Percentiles rank a stretch among this genome's conserved stretches.
Evolutionary conservation across 2,329 filamentous ascomycete genomes (phyloP).

Genomic region (Pseudocercospora ulei): DNA sequence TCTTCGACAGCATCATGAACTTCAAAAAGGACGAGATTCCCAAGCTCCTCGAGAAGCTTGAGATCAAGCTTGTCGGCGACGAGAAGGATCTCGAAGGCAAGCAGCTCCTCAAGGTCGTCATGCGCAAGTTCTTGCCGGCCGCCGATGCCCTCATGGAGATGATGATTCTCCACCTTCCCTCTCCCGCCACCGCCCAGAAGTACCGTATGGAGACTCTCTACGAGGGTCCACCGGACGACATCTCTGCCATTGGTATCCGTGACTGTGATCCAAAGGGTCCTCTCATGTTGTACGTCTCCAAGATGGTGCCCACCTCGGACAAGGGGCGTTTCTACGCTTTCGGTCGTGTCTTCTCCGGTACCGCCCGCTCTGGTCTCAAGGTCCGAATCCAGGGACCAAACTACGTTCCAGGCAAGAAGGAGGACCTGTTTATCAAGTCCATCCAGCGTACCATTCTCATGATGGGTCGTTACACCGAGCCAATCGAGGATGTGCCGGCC

Average conservation of each 20-base stretch:
- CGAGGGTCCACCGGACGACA: slow-evolving; percentile 91
- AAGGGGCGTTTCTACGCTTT: slow-evolving; percentile 99
- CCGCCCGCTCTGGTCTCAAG: slow-evolving; percentile 93
- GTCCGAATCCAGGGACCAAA: slow-evolving; percentile 99
- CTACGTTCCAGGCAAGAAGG: slow-evolving; percentile 97
- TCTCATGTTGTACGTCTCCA: slow-evolving; percentile 99
- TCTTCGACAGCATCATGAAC: slow-evolving; percentile 94
- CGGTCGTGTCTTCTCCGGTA: slow-evolving; percentile 99
- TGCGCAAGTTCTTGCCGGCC: slow-evolving; percentile 97
- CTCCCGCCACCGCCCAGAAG: slow-evolving; percentile 86
- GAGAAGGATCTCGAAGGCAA: slow-evolving; percentile 96
- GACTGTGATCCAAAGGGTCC: slow-evolving; percentile 96
- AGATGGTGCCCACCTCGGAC: slow-evolving; percentile 99
- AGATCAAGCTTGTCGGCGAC: slow-evolving; percentile 77
- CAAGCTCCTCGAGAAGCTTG: slow-evolving; percentile 79
- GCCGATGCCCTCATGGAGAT: slow-evolving; percentile 98
- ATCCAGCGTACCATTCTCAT: slow-evolving; percentile 99
- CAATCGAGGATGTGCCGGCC: slow-evolving; percentile 96
- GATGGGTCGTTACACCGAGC: slow-evolving; percentile 99
- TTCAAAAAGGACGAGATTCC: slow-evolving; percentile 90
- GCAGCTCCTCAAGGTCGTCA: slow-evolving; percentile 92
- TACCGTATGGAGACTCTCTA: slow-evolving; percentile 99
- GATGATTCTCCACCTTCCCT: slow-evolving; percentile 99
- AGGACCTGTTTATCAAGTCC: slow-evolving; percentile 97
- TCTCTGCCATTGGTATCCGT: slow-evolving; percentile 89